A percentile compares a stretch with the other conserved stretches of the same genome.
Evolutionary conservation across 805 yeast genomes (phyloP).

Genomic region (Metschnikowia colocasiae): DNA sequence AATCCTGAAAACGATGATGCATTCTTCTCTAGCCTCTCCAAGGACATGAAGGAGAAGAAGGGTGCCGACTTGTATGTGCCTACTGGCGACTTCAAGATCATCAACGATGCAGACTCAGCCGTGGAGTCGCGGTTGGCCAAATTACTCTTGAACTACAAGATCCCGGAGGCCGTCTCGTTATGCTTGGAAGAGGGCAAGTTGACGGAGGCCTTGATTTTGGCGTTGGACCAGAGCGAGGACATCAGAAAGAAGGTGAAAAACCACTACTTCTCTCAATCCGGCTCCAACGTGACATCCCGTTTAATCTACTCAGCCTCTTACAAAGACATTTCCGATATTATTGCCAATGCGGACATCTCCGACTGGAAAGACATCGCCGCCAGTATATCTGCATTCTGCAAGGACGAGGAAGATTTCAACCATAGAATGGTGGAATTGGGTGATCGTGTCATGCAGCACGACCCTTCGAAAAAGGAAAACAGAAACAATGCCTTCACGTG

Average conservation of each 20-base stretch:
- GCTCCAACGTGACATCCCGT: constrained; percentile 60
- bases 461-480: constrained; percentile 23
- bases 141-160: constrained; percentile 56
- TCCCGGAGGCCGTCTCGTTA: constrained; percentile 61
- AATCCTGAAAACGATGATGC: constrained; percentile 23
- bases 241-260: constrained; percentile 66
- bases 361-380: constrained; percentile 85
- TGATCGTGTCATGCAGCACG: constrained; percentile 54
- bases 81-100: constrained; percentile 48
- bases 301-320: constrained; percentile 63
- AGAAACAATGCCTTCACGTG: constrained; percentile 75
- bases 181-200: constrained; percentile 62
- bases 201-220: constrained; percentile 77
- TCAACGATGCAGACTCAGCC: constrained; percentile 32
- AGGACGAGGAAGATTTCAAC: constrained; percentile 45
- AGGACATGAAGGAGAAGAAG: constrained; percentile 13
- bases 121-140: constrained; percentile 41
- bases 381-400: constrained; percentile 49
- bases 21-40: constrained; percentile 39
- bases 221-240: constrained; percentile 59
- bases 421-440: constrained; percentile 64
- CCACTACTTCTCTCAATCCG: constrained; percentile 63
- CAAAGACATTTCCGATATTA: constrained; percentile 61
- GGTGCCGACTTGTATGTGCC: constrained; percentile 40
- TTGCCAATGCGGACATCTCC: constrained; percentile 66